Evolutionary conservation across 257 asterid species (phyloP).

Genomic region (Perilla frutescens): DNA sequence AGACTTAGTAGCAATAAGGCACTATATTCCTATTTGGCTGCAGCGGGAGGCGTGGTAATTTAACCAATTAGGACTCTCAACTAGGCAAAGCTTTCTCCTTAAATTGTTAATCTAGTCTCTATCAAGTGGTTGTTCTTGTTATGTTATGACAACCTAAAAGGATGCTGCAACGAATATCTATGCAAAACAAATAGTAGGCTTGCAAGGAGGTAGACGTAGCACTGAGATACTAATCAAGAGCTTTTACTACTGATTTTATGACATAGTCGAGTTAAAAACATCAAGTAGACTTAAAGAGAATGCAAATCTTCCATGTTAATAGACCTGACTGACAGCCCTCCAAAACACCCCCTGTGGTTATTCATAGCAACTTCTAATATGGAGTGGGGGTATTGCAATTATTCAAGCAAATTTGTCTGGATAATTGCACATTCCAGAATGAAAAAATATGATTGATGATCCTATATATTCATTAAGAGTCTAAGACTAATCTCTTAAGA

Average conservation of each 20-base stretch:
- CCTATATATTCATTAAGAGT: background rate
- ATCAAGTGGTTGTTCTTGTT: background rate
- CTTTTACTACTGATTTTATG: background rate
- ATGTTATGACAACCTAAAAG: background rate
- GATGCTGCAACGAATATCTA: background rate
- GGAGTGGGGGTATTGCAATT: background rate
- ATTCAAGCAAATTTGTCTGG: background rate
- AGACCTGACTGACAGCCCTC: background rate
- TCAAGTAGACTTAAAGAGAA: background rate
- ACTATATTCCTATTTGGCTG: background rate
- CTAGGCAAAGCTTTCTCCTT: background rate
- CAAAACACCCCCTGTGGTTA: background rate
- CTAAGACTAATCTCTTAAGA: background rate
- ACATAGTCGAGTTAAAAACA: background rate
- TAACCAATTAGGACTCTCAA: too few relatives aligned
- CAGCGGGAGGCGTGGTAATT: too few relatives aligned
- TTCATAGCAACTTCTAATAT: slow-evolving; percentile 9
- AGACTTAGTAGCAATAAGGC: background rate
- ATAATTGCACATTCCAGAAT: background rate
- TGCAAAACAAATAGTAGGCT: background rate
- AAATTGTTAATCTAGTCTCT: slow-evolving; percentile 3
- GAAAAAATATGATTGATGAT: background rate
- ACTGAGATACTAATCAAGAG: background rate
- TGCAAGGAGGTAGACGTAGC: background rate
- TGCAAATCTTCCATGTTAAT: background rate